phyloP scores from a whole-genome alignment of 2,329 filamentous ascomycete species.

The Neospermospora avenae region DNA sequence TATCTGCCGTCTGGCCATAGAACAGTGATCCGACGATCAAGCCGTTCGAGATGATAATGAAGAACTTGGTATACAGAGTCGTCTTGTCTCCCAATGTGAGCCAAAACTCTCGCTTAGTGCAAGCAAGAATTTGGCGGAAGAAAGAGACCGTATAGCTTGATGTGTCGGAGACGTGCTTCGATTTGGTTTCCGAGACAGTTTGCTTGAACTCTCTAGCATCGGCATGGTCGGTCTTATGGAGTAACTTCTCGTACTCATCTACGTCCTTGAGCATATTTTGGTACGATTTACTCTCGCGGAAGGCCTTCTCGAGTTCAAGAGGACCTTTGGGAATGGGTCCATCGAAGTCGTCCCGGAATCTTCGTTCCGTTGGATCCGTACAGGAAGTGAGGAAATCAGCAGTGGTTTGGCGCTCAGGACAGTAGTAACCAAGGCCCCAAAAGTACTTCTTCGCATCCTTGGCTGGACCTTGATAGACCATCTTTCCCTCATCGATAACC shows the following conservation, averaged over 20 bases:
- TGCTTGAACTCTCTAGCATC: slow-evolving; percentile 64
- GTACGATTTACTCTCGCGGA: slow-evolving; percentile 60
- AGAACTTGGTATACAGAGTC: slow-evolving; percentile 73
- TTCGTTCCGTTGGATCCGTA: slow-evolving; percentile 69
- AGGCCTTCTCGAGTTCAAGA: slow-evolving; percentile 61
- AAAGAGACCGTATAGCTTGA: slow-evolving; percentile 77
- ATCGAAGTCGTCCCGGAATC: slow-evolving; percentile 59
- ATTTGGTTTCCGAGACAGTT: slow-evolving; percentile 64
- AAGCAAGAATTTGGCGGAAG: slow-evolving; percentile 63
- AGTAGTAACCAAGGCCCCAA: slow-evolving; percentile 58
- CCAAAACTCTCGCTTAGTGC: slow-evolving; percentile 74
- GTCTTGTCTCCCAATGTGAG: slow-evolving; percentile 72
- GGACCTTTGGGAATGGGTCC: slow-evolving; percentile 58
- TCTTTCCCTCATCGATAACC: slow-evolving; percentile 69
- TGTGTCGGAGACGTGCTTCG: slow-evolving; percentile 63
- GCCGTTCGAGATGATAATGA: slow-evolving; percentile 71
- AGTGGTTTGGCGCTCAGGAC: slow-evolving; percentile 57
- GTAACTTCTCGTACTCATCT: slow-evolving; percentile 53
- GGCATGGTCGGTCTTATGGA: slow-evolving; percentile 53
- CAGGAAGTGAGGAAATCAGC: slow-evolving; percentile 75
- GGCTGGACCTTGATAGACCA: slow-evolving; percentile 62
- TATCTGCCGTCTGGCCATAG: slow-evolving; percentile 60
- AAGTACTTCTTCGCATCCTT: slow-evolving; percentile 64
- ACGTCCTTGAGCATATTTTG: slow-evolving; percentile 59
- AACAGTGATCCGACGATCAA: slow-evolving; percentile 79